Evolutionary conservation across 2,329 filamentous ascomycete genomes (phyloP), one percentile per base, ranked within the genome.

Genomic region (Colletotrichum lini): DNA sequence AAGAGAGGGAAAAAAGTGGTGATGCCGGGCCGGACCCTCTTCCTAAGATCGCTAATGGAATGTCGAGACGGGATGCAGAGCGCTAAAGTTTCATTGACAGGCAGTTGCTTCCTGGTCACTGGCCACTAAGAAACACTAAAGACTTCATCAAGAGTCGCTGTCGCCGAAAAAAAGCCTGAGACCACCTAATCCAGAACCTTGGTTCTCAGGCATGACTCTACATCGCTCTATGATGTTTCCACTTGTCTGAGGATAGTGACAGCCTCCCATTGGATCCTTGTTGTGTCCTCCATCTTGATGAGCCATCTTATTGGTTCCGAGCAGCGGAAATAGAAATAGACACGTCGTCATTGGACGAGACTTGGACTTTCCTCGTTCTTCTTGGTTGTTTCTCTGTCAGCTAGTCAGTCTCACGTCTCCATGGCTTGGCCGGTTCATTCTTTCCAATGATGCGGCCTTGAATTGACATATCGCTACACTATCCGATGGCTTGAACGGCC

Each of bases 21-120:
- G 56, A 54, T 50, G 67, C 54, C 54, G 67, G 57, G 23, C 26
- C 15, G 16, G 30, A 10, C 52, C 44, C 42, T 38, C 15, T 44
- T 65, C 47, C 47, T 56, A 35, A 9, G 44, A 68, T 59, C 65
- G 68, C 68, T 71, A 68, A 71, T 58, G 68, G 68, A 71, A 71
- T 71, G 58, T 71, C 68, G 68, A 68, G 45, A 63, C 68, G 65
- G 45, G 44, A 68, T 30, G 59, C 30, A 62, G 65, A 62, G 65
- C 50, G 42, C 42, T 44, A 45, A 67, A 66, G 61, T 62, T 62
- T 61, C 62, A 58, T 30, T 67, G 57, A 53, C 64, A 63, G 58
- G 66, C 60, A 45, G 26, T 30, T 45, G 38, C 50, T 44, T 18
- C 45, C 47, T 35, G 57, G 35, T 21, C 54, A 54, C 56, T 60